These are phyloP conservation scores for Sophora flavescens DNA, from an alignment of 306 rosid genomes.

Conservation along the genomic window DNA sequence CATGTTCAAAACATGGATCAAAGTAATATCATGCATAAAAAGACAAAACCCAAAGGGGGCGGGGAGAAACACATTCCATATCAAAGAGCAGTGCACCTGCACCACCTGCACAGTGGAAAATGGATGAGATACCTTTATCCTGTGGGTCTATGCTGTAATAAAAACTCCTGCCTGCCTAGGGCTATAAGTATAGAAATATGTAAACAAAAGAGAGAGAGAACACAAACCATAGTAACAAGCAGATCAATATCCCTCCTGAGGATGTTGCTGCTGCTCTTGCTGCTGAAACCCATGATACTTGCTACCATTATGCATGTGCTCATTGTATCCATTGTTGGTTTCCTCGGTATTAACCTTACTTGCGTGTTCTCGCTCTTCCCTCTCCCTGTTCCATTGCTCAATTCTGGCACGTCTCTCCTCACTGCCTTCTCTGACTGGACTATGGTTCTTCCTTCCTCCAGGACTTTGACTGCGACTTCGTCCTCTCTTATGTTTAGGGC, in stretches of 20 bases:
- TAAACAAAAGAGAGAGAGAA: not conserved
- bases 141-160: slow-evolving; percentile 42
- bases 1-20: slow-evolving; percentile 35
- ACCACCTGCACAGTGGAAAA: slow-evolving; percentile 93
- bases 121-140: slow-evolving; percentile 69
- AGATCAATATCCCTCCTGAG: slow-evolving; percentile 52
- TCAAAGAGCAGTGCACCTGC: slow-evolving; percentile 81
- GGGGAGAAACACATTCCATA: slow-evolving; percentile 61
- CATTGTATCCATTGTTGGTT: slow-evolving; percentile 27
- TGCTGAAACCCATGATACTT: slow-evolving; percentile 42
- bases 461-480: slow-evolving; percentile 65
- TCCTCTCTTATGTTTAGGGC: slow-evolving; percentile 69
- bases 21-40: slow-evolving; percentile 30
- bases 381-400: slow-evolving; percentile 91
- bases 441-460: slow-evolving; percentile 57
- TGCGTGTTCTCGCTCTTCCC: slow-evolving; percentile 57
- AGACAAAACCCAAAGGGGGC: not conserved
- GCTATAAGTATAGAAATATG: not conserved
- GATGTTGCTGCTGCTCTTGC: slow-evolving; percentile 38
- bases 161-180: slow-evolving; percentile 37
- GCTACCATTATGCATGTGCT: slow-evolving; percentile 43
- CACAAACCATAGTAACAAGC: slow-evolving; percentile 56
- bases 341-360: slow-evolving; percentile 43
- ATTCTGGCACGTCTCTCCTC: slow-evolving; percentile 91
- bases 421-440: slow-evolving; percentile 81